Evolutionary conservation across 2,329 filamentous ascomycete genomes (phyloP), one percentile per base, ranked within the genome.

Genomic region (Nigrospora osmanthi): DNA sequence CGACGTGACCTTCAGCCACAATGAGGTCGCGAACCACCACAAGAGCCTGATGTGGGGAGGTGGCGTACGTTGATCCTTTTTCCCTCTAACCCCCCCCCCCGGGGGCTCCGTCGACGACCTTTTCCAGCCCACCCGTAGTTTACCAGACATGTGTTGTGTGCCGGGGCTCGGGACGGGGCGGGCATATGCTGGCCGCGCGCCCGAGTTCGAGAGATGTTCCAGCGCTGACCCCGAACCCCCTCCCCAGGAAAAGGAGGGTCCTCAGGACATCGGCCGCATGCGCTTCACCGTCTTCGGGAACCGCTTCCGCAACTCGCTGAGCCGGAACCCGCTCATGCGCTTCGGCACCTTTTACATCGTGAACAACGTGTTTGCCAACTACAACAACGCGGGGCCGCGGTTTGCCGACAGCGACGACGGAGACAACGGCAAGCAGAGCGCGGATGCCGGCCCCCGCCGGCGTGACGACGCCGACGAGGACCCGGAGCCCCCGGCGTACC

Each of bases 21-120:
- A 54, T 28, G 38, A 52, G 17, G 47, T 54, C 17, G 48, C 50
- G 2, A 54, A 54, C 32, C 52, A 54, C 37, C 52, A 54, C 36
- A 54, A 52, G 48, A 54, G 52, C 37, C 34, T 54, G 11, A 47
- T 54, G 7, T 51, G 50, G 50, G 52, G 52, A 32, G 50, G 52
- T n/a, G 52, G 34, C 34, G 23, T 28, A 28, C 23, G 6, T 28
- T 6, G 5, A 6, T 10, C 9, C 10, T 2, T 28, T 2, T 28
- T 7, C 23, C 23, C 19, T 4, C 19, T 7, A 23, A 4, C 19
- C 19, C 19, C 7, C 7, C 19, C 7, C 4, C 19, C 7, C 19
- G n/a, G n/a, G n/a, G n/a, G n/a, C n/a, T n/a, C n/a, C n/a, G n/a
- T n/a, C n/a, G n/a, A n/a, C n/a, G n/a, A n/a, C n/a, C n/a, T n/a